Evolutionary conservation across 768 basidiomycete genomes (phyloP).

Genomic region (Naganishia randhawae): DNA sequence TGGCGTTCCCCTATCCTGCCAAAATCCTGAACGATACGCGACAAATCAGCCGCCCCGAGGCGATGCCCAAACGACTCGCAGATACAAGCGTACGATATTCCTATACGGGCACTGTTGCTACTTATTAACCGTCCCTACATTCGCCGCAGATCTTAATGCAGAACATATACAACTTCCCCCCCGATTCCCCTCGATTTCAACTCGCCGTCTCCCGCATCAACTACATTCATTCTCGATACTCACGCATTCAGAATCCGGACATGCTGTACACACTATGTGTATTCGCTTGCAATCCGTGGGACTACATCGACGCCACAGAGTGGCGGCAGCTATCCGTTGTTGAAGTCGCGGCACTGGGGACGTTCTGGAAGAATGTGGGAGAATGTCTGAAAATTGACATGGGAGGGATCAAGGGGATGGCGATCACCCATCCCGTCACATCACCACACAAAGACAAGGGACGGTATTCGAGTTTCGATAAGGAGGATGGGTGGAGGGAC

Average conservation of each 20-base stretch:
- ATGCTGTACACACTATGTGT: conserved; percentile 20
- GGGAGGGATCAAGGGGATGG: conserved; percentile 12
- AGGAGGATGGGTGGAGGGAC: conserved; percentile 6
- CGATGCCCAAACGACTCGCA: conserved; percentile 15
- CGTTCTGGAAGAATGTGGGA: conserved; percentile 25
- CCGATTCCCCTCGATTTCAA: conserved; percentile 21
- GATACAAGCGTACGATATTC: conserved; percentile 14
- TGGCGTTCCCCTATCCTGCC: conserved; percentile 22
- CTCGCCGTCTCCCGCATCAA: conserved; percentile 26
- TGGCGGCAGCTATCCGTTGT: conserved; percentile 20
- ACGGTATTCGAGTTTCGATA: neutral
- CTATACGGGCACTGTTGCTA: too few relatives aligned
- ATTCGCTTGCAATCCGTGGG: conserved; percentile 28
- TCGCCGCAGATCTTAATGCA: conserved; percentile 1
- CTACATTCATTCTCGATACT: conserved; percentile 24
- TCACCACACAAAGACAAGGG: neutral
- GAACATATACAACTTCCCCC: conserved; percentile 19
- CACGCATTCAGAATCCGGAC: conserved; percentile 13
- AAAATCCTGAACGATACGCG: conserved; percentile 14
- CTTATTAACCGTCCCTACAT: neutral
- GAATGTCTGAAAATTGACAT: conserved; percentile 21
- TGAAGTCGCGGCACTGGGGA: conserved; percentile 23
- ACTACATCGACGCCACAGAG: conserved; percentile 14
- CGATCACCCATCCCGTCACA: neutral
- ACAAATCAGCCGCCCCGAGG: conserved; percentile 19